Evolutionary conservation across 805 yeast species (phyloP).

Genomic region (Lipomyces orientalis): DNA sequence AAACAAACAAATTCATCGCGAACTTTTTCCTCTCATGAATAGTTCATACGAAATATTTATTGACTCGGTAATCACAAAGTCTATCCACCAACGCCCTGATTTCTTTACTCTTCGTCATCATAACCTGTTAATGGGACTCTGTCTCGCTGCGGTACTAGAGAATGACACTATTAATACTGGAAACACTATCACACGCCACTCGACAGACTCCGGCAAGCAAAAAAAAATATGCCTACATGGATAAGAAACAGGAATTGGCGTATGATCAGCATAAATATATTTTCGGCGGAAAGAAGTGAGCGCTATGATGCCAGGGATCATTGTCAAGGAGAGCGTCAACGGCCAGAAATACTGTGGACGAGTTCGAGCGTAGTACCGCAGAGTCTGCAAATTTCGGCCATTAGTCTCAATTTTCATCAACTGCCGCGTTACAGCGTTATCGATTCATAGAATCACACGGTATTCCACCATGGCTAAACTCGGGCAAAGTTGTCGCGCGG

Average conservation of each 20-base stretch:
- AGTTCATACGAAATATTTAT: not conserved
- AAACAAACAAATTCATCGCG: not conserved
- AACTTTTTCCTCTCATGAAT: not conserved
- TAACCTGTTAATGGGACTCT: slow-evolving; percentile 19
- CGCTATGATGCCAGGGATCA: slow-evolving; percentile 36
- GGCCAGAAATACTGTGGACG: slow-evolving; percentile 73
- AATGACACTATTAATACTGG: slow-evolving; percentile 44
- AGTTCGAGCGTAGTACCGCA: slow-evolving; percentile 71
- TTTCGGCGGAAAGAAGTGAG: slow-evolving; percentile 40
- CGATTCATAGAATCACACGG: not conserved
- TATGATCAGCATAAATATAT: slow-evolving; percentile 62
- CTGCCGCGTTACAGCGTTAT: not conserved
- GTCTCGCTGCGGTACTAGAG: slow-evolving; percentile 22
- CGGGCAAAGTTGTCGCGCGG: not conserved
- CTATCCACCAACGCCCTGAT: not conserved
- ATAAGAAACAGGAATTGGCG: slow-evolving; percentile 58
- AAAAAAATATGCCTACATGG: slow-evolving; percentile 41
- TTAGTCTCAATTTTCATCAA: not conserved
- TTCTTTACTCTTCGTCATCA: slow-evolving; percentile 17
- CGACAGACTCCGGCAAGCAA: not conserved
- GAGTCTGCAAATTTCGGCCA: slow-evolving; percentile 47
- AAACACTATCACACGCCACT: slow-evolving; percentile 24
- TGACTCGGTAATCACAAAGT: not conserved
- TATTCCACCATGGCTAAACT: not conserved
- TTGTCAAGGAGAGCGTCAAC: slow-evolving; percentile 59